Evolutionary conservation across 129 eudicot genomes (phyloP).

Genomic region (Escallonia herrerae): DNA sequence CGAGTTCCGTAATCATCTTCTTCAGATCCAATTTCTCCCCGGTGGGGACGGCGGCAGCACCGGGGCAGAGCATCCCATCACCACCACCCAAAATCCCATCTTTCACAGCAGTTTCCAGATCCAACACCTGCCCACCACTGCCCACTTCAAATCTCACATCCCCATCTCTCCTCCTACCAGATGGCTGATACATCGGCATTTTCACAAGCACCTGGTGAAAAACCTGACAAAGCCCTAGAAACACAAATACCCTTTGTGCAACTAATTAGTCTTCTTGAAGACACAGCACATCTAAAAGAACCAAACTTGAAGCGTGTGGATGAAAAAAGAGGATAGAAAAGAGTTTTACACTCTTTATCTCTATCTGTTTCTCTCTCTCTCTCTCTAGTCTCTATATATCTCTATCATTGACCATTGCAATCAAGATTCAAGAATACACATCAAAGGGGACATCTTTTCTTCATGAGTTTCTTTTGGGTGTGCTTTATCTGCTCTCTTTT

Average conservation of each 20-base stretch:
- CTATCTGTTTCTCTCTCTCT: not conserved
- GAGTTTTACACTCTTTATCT: constrained; percentile 6
- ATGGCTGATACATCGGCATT: constrained; percentile 53
- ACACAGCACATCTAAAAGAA: constrained; percentile 7
- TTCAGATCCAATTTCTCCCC: constrained; percentile 51
- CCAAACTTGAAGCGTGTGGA: constrained; percentile 36
- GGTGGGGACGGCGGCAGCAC: constrained; percentile 14
- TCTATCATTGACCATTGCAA: constrained; percentile 19
- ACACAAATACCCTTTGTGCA: not conserved
- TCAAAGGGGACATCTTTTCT: constrained; percentile 37
- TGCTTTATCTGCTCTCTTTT: constrained; percentile 18
- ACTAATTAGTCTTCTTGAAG: constrained; percentile 5
- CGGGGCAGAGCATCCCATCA: constrained; percentile 20
- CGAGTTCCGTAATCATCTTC: constrained; percentile 39
- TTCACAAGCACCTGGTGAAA: constrained; percentile 9
- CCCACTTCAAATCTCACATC: constrained; percentile 10
- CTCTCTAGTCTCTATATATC: not conserved
- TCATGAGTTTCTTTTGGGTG: constrained; percentile 6
- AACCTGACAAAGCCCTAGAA: not conserved
- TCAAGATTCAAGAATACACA: constrained; percentile 6
- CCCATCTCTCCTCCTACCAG: constrained; percentile 28
- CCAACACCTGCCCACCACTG: constrained; percentile 39
- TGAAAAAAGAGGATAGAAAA: constrained; percentile 25
- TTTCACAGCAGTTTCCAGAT: constrained; percentile 67
- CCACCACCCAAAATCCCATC: constrained; percentile 59